These are phyloP conservation scores for Stephania yunnanensis DNA, from an alignment of 164 flowering plant genomes.

Conservation along the genomic window DNA sequence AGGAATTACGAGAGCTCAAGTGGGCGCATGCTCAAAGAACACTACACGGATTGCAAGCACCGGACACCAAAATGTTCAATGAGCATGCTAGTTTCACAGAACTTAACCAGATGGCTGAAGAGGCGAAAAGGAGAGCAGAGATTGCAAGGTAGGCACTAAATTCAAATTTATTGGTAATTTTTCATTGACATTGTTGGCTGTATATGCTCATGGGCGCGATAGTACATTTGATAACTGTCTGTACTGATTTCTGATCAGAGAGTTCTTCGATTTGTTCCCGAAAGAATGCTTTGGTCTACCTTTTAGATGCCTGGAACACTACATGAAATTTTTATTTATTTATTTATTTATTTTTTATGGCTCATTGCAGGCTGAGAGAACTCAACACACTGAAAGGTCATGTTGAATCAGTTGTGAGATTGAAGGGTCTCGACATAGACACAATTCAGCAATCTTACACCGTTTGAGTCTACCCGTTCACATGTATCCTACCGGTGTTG, in stretches of 20 bases:
- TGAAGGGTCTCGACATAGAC: conserved; percentile 83
- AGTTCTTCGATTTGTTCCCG: no score
- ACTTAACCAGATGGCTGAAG: conserved; percentile 93
- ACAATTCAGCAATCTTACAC: conserved; percentile 87
- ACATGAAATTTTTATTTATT: not conserved
- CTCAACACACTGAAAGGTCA: conserved; percentile 79
- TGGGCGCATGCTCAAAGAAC: conserved; percentile 97
- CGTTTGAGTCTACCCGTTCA: conserved; percentile 32
- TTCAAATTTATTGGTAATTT: not conserved
- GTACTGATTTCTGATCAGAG: not conserved
- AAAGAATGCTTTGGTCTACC: not conserved
- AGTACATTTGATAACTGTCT: not conserved
- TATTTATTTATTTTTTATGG: not conserved
- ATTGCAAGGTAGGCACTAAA: conserved; percentile 61
- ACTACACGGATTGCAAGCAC: conserved; percentile 78
- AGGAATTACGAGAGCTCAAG: conserved; percentile 79
- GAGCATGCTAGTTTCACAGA: conserved; percentile 62
- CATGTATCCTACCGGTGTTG: not conserved
- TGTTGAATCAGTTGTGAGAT: conserved; percentile 74
- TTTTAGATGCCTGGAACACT: not conserved
- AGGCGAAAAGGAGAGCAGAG: conserved; percentile 94
- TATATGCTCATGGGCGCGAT: not conserved
- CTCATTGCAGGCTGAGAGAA: conserved; percentile 61
- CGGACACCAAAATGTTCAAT: conserved; percentile 68
- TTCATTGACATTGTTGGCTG: not conserved